A percentile compares a stretch with the other conserved stretches of the same genome.
phyloP scores from a whole-genome alignment of 495 filamentous ascomycete genomes.

The Penicillium egyptiacum region DNA sequence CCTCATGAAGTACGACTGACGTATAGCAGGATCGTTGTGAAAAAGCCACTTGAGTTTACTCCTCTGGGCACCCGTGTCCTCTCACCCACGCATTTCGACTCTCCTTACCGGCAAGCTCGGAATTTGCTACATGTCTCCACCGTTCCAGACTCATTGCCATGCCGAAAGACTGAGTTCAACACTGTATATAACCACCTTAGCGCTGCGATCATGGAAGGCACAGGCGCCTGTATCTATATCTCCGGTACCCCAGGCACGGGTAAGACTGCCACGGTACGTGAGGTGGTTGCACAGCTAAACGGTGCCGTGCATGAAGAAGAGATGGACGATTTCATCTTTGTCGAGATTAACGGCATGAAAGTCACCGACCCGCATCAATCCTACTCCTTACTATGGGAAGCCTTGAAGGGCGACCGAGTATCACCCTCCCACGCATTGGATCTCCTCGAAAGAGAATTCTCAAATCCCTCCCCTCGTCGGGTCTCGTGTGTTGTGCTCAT shows the following conservation, averaged over 20 bases:
- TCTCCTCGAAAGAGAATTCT: constrained; percentile 89
- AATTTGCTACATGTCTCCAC: constrained; percentile 89
- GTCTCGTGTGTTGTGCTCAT: constrained; percentile 97
- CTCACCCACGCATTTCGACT: constrained; percentile 70
- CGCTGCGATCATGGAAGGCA: constrained; percentile 89
- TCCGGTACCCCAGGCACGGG: constrained; percentile 99
- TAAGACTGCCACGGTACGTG: constrained; percentile 96
- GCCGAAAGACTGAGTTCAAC: constrained; percentile 87
- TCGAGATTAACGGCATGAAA: constrained; percentile 99
- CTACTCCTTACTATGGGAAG: constrained; percentile 95
- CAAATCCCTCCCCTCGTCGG: constrained; percentile 79
- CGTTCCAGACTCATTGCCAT: constrained; percentile 84
- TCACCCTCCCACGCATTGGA: constrained; percentile 88
- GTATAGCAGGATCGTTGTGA: constrained; percentile 65
- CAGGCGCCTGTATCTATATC: constrained; percentile 96
- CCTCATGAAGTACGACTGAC: background rate
- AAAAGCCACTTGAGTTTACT: constrained; percentile 92
- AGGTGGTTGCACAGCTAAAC: constrained; percentile 88
- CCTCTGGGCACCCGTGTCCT: constrained; percentile 86
- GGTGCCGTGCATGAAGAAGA: constrained; percentile 82
- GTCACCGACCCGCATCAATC: constrained; percentile 97
- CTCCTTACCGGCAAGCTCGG: constrained; percentile 89
- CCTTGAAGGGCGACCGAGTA: constrained; percentile 87
- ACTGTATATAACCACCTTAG: constrained; percentile 92
- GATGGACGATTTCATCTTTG: constrained; percentile 98